A percentile compares a stretch with the other conserved stretches of the same genome.
Evolutionary conservation across 306 rosid genomes (phyloP).

Genomic region (Dalbergia oliveri): DNA sequence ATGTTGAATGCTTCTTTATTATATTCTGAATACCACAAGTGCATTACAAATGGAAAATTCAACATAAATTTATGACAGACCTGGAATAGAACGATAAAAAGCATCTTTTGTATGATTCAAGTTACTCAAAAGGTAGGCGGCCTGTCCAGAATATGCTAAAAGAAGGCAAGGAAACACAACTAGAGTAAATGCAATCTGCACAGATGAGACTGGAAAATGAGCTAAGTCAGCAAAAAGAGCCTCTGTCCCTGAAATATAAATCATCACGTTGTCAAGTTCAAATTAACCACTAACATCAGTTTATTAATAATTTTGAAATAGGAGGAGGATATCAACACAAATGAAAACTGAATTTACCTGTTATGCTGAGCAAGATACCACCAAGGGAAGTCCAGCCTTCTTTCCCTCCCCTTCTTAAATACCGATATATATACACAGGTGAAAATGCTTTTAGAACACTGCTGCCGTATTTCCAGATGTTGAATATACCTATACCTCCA

Average conservation of each 20-base stretch:
- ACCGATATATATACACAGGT: slow-evolving; percentile 77
- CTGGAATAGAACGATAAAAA: slow-evolving; percentile 93
- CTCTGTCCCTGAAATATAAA: slow-evolving; percentile 85
- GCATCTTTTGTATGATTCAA: slow-evolving; percentile 55
- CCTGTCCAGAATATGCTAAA: slow-evolving; percentile 94
- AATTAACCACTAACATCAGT: neutral
- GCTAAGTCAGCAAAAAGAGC: slow-evolving; percentile 97
- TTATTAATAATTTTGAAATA: slow-evolving; percentile 27
- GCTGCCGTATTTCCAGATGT: slow-evolving; percentile 75
- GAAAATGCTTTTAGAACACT: slow-evolving; percentile 83
- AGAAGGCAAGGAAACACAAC: slow-evolving; percentile 98
- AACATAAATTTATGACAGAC: slow-evolving; percentile 53
- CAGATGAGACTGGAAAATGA: slow-evolving; percentile 91
- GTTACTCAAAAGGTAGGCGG: slow-evolving; percentile 79
- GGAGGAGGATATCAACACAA: slow-evolving; percentile 7
- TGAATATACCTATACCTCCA: slow-evolving; percentile 91
- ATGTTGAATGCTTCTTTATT: neutral
- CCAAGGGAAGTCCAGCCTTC: slow-evolving; percentile 94
- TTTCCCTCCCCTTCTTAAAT: slow-evolving; percentile 69
- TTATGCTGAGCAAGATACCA: slow-evolving; percentile 95
- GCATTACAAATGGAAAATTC: slow-evolving; percentile 10
- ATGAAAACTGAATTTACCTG: slow-evolving; percentile 64
- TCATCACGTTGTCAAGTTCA: slow-evolving; percentile 44
- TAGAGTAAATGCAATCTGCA: slow-evolving; percentile 93
- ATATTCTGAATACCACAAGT: slow-evolving; percentile 18